Conservation (phyloP, 2,329 filamentous ascomycete species). For the Phaeosphaeria sp. region DNA sequence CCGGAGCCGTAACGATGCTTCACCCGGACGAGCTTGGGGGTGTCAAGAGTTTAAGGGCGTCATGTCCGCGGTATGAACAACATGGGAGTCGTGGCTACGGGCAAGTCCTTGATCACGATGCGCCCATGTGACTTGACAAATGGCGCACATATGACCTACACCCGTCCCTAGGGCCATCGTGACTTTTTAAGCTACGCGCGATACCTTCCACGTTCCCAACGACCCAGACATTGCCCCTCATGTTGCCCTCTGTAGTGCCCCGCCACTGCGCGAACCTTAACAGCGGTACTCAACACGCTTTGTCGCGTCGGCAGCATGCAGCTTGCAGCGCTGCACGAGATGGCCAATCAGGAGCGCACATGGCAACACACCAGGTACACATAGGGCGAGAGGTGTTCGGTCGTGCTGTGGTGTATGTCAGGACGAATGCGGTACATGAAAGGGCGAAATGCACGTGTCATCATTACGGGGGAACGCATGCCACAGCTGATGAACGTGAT, state of each 20-base stretch:
- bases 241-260: background rate
- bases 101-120: too few species aligned
- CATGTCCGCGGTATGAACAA: background rate
- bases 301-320: background rate
- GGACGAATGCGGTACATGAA: too few species aligned
- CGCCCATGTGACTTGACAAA: background rate
- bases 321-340: background rate
- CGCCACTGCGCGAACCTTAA: background rate
- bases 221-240: background rate
- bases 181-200: background rate
- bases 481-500: too few species aligned
- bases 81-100: too few species aligned
- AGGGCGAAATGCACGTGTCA: too few species aligned
- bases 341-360: background rate
- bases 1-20: conserved; percentile 4
- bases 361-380: background rate
- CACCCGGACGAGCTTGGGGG: background rate
- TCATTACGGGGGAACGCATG: too few species aligned
- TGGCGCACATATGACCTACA: background rate
- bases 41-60: background rate
- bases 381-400: background rate
- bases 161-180: background rate
- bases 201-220: background rate
- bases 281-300: background rate
- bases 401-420: background rate